Conservation (phyloP, 805 yeast genomes). For the Sugiyamaella lignohabitans region DNA sequence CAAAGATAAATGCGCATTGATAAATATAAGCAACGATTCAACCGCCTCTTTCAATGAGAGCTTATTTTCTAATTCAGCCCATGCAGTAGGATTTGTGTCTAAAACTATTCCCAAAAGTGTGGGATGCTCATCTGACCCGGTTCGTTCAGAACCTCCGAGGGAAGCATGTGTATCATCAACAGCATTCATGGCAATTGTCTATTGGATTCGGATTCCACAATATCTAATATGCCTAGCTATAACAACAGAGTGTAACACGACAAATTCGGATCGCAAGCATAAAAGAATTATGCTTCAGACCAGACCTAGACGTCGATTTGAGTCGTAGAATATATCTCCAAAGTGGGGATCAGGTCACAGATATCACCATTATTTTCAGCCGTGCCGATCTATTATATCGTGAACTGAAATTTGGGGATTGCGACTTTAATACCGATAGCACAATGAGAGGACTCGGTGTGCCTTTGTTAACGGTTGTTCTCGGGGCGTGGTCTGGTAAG, state of each 20-base stretch:
- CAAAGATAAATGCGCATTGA: slow-evolving; percentile 83
- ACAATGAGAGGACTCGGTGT: slow-evolving; percentile 1
- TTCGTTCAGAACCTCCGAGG: slow-evolving; percentile 4
- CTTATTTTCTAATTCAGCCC: slow-evolving; percentile 40
- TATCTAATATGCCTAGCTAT: too few relatives aligned
- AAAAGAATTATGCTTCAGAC: too few relatives aligned
- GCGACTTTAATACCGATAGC: too few relatives aligned
- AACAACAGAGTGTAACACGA: too few relatives aligned
- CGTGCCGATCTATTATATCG: too few relatives aligned
- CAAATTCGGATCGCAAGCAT: too few relatives aligned
- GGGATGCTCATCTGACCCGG: slow-evolving; percentile 57
- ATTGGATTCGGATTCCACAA: too few relatives aligned
- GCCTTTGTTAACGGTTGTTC: not conserved
- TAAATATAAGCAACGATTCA: slow-evolving; percentile 61
- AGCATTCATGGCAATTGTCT: slow-evolving; percentile 28
- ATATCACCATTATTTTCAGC: too few relatives aligned
- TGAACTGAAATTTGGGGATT: too few relatives aligned
- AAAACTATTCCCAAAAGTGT: slow-evolving; percentile 71
- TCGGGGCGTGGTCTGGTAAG: not conserved
- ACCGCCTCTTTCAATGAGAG: slow-evolving; percentile 53
- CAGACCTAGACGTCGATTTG: too few relatives aligned
- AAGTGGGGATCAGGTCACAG: too few relatives aligned
- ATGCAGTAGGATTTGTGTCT: slow-evolving; percentile 69
- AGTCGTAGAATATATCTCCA: too few relatives aligned
- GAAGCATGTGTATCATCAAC: slow-evolving; percentile 30